Evolutionary conservation across 2,329 filamentous ascomycete genomes (phyloP).

Genomic region (Phaeosphaeriaceae sp.): DNA sequence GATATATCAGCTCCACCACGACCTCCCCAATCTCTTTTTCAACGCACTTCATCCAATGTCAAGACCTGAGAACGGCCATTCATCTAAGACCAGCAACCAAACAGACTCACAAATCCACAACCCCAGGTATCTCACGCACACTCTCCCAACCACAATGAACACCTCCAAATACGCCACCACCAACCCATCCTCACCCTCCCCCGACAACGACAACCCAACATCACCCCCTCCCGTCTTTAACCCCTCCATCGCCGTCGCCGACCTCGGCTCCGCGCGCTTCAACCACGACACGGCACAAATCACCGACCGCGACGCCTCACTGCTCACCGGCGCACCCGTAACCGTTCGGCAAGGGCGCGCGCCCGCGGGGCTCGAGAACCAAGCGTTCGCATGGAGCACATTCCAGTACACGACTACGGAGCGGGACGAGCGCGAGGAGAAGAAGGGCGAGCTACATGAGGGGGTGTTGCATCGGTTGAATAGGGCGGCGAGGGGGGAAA

Average conservation of each 20-base stretch:
- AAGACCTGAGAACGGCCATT: too few species aligned
- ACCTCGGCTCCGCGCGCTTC: constrained; percentile 39
- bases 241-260: constrained; percentile 28
- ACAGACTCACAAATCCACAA: neutral
- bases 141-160: neutral
- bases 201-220: constrained; percentile 6
- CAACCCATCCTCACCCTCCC: neutral
- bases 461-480: constrained; percentile 44
- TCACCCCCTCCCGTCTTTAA: constrained; percentile 6
- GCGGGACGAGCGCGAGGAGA: constrained; percentile 31
- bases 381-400: constrained; percentile 39
- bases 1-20: neutral
- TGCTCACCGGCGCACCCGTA: constrained; percentile 20
- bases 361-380: constrained; percentile 31
- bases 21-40: neutral
- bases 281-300: constrained; percentile 39
- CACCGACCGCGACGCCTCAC: constrained; percentile 36
- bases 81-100: too few species aligned
- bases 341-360: constrained; percentile 28
- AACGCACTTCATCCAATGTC: too few species aligned
- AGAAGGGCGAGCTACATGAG: constrained; percentile 45
- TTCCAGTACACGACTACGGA: constrained; percentile 37
- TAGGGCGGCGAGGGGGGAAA: constrained; percentile 23
- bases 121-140: neutral
- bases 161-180: neutral